These are phyloP conservation scores for Apiotrichum sp. DNA, from an alignment of 1,284 basidiomycete genomes.

Conservation along the genomic window DNA sequence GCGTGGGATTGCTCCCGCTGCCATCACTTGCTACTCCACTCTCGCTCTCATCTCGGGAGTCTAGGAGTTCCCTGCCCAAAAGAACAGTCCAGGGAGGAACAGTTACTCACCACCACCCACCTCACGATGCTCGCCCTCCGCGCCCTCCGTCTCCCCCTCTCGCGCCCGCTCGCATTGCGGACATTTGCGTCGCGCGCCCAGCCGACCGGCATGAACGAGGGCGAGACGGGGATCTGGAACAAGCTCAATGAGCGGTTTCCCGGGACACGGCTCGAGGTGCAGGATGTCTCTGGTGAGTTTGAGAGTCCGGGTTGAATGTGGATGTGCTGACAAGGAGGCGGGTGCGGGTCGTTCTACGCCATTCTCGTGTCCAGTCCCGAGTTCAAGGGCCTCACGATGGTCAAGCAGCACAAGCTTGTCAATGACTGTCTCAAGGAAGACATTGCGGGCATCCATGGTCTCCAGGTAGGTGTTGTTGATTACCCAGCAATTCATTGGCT, in stretches of 20 bases:
- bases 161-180: not conserved
- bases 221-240: constrained; percentile 62
- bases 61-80: too few relatives aligned
- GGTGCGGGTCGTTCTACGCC: constrained; percentile 93
- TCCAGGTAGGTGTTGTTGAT: constrained; percentile 62
- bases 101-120: not conserved
- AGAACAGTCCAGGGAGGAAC: too few relatives aligned
- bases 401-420: constrained; percentile 93
- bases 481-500: not conserved
- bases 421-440: constrained; percentile 82
- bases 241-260: constrained; percentile 69
- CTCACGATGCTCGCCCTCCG: constrained; percentile 4
- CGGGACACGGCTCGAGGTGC: constrained; percentile 69
- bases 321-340: constrained; percentile 55
- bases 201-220: constrained; percentile 48
- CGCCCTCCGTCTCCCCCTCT: not conserved
- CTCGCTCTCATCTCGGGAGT: too few relatives aligned
- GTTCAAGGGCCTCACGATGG: constrained; percentile 78
- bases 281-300: constrained; percentile 76
- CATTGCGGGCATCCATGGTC: constrained; percentile 84
- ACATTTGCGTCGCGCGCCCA: constrained; percentile 7
- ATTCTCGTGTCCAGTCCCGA: constrained; percentile 76
- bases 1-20: too few relatives aligned
- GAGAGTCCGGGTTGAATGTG: too few relatives aligned
- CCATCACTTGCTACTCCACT: too few relatives aligned